Evolutionary conservation across 2,329 filamentous ascomycete genomes (phyloP).

Genomic region (Paraphaeosphaeria sporulosa): DNA sequence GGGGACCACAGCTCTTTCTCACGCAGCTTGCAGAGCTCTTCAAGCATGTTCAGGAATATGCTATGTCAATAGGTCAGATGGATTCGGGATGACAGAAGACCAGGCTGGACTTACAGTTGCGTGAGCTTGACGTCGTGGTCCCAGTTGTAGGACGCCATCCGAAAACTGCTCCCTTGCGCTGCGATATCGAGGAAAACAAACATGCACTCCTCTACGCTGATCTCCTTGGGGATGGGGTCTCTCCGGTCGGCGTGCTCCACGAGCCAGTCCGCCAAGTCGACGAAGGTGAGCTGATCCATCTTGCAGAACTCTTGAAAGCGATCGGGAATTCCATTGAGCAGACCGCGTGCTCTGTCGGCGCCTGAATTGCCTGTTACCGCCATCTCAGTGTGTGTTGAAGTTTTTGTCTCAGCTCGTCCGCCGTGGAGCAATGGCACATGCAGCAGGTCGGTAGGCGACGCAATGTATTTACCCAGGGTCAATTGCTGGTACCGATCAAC

Average conservation of each 20-base stretch:
- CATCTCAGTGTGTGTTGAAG: slow-evolving; percentile 21
- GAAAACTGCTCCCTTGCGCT: slow-evolving; percentile 47
- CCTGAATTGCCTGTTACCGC: slow-evolving; percentile 34
- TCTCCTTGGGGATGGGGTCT: slow-evolving; percentile 32
- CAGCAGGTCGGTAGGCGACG: slow-evolving; percentile 3
- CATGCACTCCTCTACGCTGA: slow-evolving; percentile 48
- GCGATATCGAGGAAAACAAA: slow-evolving; percentile 49
- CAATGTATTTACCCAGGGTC: slow-evolving; percentile 1
- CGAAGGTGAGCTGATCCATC: slow-evolving; percentile 49
- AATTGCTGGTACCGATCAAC: background rate
- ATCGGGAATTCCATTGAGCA: slow-evolving; percentile 47
- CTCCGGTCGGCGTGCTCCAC: slow-evolving; percentile 40
- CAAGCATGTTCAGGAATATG: slow-evolving; percentile 47
- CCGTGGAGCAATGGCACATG: slow-evolving; percentile 4
- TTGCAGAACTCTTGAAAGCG: slow-evolving; percentile 48
- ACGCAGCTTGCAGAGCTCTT: slow-evolving; percentile 41
- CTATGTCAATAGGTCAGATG: slow-evolving; percentile 23
- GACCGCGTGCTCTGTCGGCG: slow-evolving; percentile 36
- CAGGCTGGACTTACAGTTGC: slow-evolving; percentile 37
- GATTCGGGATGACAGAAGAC: background rate
- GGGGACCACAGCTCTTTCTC: slow-evolving; percentile 42
- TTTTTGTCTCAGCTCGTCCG: slow-evolving; percentile 1
- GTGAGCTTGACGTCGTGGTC: slow-evolving; percentile 46
- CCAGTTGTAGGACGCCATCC: slow-evolving; percentile 41
- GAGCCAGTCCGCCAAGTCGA: slow-evolving; percentile 49